Base-by-base conservation (phyloP, 306 rosid species). In the Cucurbita argyrosperma region DNA sequence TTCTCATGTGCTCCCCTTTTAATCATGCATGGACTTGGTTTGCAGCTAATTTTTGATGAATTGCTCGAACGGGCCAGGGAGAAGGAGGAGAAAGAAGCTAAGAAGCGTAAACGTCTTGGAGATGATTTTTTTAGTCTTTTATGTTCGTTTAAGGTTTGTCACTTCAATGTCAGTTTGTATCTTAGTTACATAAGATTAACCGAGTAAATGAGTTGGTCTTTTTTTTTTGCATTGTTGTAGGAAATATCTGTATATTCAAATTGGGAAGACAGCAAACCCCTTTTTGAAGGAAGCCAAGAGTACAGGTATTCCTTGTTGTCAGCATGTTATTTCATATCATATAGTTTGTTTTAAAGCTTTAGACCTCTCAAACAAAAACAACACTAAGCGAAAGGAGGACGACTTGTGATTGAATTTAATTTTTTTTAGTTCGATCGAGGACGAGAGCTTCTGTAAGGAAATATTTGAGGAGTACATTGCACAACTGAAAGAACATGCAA, bases 1-100 rank as follows among this genome's bases (percentile, higher is more conserved):
- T 57, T 65, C 68, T 75, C 47, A 15, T 37, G 45, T 62, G 58
- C 57, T 71, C 60, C 49, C 68, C 42, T 61, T 68, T 43, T 79
- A 73, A 79, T 79, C 78, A 35, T 67, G 75, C 82, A n/a, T 46
- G 75, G 61, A 14, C 78, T 74, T 71, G 53, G 61, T 76, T 76
- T 84, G 90, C 93, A 92, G 98, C 75, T 92, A 57, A 96, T 90
- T 74, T 90, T 90, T 81, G 96, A 90, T 55, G 98, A 92, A 76
- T 83, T 90, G 79, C 83, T 87, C 23, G 96, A 86, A 79, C 86
- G 96, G 56, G 89, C 80, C 13, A 84, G 80, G 82, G 96, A 92
- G 85, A 92, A 86, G 83, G 96, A 92, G 82, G 96, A 92, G 81
- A 92, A 90, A 84, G 96, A 90, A 79, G 91, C 91, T 61, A 92